Base-by-base conservation (phyloP, 2,329 filamentous ascomycete species). In the Rhynchosporium agropyri region DNA sequence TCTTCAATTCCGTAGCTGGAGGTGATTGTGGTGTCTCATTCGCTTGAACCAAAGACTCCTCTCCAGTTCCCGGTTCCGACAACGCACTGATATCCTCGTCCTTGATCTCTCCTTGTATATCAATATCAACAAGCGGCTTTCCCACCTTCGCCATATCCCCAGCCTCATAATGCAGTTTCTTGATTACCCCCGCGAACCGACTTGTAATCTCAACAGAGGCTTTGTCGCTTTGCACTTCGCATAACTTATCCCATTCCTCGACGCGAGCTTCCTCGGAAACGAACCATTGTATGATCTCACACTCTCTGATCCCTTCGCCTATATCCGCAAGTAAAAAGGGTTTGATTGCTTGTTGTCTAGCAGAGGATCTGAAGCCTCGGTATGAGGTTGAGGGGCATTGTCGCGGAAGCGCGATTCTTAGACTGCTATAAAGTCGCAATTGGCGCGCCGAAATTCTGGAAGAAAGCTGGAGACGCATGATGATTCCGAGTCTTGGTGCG, bases 281-380 rank as follows among this genome's bases (percentile, higher is more conserved):
- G 76, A 98, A 99, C 95, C 95, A 99, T 80, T 99, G 95, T 73
- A 98, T 98, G 73, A 99, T 91, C 78, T 99, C 95, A 74, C 95
- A 97, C 79, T 99, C 95, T 75, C 95, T 93, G 73, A 98, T 99
- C 89, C 90, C 90, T 82, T 96, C 91, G 57, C 91, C 91, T 76
- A 96, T 95, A 74, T 96, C 91, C 66, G 91, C 91, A 64, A 96
- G 78, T 46, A 94, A 73, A 64, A 95, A 92, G 0, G 91, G 91
- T 78, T 94, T 94, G 53, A 95, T 81, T 1, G 82, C 84, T 57
- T 63, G 66, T 43, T 51, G 53, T 57, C 66, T 73, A 8, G 65
- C 43, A 26, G 72, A 69, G 15, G 67, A 61, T 63, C 71, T 70
- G 58, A 75, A 74, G 20, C 63, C 56, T 45, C 69, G 65, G 20